Conservation (phyloP, 164 flowering plant genomes). For the Warburgia ugandensis region DNA sequence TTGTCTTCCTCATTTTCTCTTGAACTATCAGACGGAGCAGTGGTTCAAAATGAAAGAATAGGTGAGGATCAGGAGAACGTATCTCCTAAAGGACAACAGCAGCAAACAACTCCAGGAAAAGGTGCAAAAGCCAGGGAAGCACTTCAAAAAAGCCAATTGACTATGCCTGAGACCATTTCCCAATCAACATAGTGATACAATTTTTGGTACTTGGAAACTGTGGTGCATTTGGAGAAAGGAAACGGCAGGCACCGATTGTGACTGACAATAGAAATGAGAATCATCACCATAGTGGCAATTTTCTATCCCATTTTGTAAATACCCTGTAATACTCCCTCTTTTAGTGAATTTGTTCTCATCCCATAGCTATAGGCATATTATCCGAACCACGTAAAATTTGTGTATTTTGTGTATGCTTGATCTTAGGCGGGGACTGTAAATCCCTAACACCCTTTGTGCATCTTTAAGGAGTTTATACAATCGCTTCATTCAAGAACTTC, state of each 20-base stretch:
- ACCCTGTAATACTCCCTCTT: too few species aligned
- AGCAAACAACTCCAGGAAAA: conserved; percentile 78
- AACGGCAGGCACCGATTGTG: conserved; percentile 47
- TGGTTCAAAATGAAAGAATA: conserved; percentile 24
- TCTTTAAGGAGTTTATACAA: too few species aligned
- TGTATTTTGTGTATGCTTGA: too few species aligned
- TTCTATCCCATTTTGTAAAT: too few species aligned
- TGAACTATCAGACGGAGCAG: conserved; percentile 55
- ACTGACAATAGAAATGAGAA: conserved; percentile 35
- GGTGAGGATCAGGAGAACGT: conserved; percentile 60
- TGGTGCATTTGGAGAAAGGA: conserved; percentile 55
- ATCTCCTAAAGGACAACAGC: conserved; percentile 57
- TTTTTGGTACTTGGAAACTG: conserved; percentile 32
- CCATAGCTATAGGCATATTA: too few species aligned
- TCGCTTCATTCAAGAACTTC: too few species aligned
- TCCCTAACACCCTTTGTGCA: too few species aligned
- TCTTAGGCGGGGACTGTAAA: too few species aligned
- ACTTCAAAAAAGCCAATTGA: conserved; percentile 65
- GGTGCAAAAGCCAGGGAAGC: conserved; percentile 45
- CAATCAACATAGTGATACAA: conserved; percentile 68
- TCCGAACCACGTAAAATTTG: too few species aligned
- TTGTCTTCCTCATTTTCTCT: conserved; percentile 39
- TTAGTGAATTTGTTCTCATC: too few species aligned
- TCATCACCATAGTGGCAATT: too few species aligned
- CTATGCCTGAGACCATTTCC: conserved; percentile 98